Evolutionary conservation across 1,284 basidiomycete genomes (phyloP), one percentile per base, ranked within the genome.

Genomic region (Lentinula novae-zelandiae): DNA sequence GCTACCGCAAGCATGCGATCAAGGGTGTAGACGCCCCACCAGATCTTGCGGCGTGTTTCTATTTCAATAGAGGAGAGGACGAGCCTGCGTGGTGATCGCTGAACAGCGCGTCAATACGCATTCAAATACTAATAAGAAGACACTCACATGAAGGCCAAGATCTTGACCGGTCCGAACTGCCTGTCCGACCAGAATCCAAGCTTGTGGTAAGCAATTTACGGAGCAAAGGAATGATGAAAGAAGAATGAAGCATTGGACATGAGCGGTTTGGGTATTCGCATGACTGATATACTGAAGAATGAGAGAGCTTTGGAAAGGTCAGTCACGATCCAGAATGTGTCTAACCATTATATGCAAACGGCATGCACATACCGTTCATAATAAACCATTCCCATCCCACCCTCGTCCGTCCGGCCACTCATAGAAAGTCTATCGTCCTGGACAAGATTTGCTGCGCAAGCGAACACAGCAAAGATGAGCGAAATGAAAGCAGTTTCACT

Each of bases 1-100:
- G 92, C 88, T 59, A 95, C 82, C 20, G 93, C 93, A 33, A 95
- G 85, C 89, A 95, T 93, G 58, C 92, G 87, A 72, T 95, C 93
- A 33, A 95, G 78, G 15, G 87, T 87, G 69, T 95, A 95, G 31
- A 94, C 89, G 40, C 90, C 87, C 92, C 93, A 95, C 92, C 93
- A 95, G 53, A 93, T 88, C 73, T 94, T 92, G 57, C 89, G 80
- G 38, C 92, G 85, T 0, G 92, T 92, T 74, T 95, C 92, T 74
- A 93, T 94, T 71, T 95, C 91, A 49, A 90, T 82, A 44, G 88
- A 79, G 31, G 84, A 76, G 48, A 93, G 78, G 13, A 79, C 72
- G 60, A 94, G 80, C 50, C 90, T 84, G 57, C 88, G 84, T 7
- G 92, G 89, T 2, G 91, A 92, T 63, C 93, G 89, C 92, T 94